Conservation (phyloP, 768 basidiomycete genomes). For the Terana coerulea region DNA sequence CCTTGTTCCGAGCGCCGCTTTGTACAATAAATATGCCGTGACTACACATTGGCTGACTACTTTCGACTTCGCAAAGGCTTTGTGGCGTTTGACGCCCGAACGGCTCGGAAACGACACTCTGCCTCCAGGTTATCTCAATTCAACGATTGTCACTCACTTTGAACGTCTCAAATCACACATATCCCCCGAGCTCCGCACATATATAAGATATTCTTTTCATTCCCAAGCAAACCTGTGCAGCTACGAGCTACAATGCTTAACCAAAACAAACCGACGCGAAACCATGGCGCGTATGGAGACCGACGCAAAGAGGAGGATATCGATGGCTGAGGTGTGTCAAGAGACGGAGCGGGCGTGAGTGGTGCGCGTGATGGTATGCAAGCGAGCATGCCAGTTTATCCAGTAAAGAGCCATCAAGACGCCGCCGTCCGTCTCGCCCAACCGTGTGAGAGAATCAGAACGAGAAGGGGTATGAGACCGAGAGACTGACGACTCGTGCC, state of each 20-base stretch:
- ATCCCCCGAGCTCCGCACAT: too few relatives aligned
- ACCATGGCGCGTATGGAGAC: not conserved
- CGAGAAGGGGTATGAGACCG: not conserved
- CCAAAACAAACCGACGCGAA: conserved; percentile 8
- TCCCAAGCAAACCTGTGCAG: conserved; percentile 3
- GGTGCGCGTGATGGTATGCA: conserved; percentile 10
- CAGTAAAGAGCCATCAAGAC: conserved; percentile 8
- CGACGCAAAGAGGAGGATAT: not conserved
- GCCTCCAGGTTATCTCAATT: too few relatives aligned
- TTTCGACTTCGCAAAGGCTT: too few relatives aligned
- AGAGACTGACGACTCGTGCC: not conserved
- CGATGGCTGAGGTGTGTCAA: not conserved
- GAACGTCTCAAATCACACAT: too few relatives aligned
- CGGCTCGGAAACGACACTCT: too few relatives aligned
- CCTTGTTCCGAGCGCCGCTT: too few relatives aligned
- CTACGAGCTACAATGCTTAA: conserved; percentile 9
- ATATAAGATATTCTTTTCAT: too few relatives aligned
- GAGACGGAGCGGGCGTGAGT: conserved; percentile 10
- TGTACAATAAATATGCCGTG: too few relatives aligned
- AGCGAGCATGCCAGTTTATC: conserved; percentile 9
- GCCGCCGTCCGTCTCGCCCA: conserved; percentile 2
- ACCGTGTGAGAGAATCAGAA: not conserved
- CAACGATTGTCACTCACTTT: too few relatives aligned
- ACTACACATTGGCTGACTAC: too few relatives aligned
- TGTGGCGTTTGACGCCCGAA: too few relatives aligned